Base-by-base conservation (phyloP, 192 early-diverging fungal genomes). In the Coemansia sp. region DNA sequence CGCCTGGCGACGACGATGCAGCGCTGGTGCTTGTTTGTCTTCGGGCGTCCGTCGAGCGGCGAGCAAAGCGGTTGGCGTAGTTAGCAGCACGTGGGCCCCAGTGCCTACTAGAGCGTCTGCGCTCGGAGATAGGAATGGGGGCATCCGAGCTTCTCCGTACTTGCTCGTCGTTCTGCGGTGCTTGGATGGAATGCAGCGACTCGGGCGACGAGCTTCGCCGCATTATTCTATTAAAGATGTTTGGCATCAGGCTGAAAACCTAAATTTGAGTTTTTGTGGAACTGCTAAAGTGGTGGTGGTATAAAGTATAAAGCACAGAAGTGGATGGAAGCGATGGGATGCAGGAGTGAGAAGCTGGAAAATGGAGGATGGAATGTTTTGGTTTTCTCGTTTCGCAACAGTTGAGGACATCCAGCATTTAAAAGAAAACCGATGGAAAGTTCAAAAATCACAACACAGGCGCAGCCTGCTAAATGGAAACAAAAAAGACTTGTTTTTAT, bases 21-120 rank as follows among this genome's bases (percentile, higher is more conserved):
- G 30, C 28, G 53, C 53, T 56, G 28, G 53, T 29, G n/a, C 28
- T 16, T 46, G 70, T 42, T 42, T 35, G 39, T 49, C 40, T 5
- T 13, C 46, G 21, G 18, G n/a, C 26, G 45, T 73, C 72, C 18
- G 64, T 63, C 20, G 77, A 79, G 23, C 66, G 67, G n/a, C 77
- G 64, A 25, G 77, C 72, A n/a, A 63, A 52, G 16, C 65, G 64
- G 57, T 65, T 79, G 57, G 77, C 77, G 34, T 71, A 74, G 12
- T 71, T 68, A 8, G 65, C 58, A 3, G 77, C 77, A 15, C 68
- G 77, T 20, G 71, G 77, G 7, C 77, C 77, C 77, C 77, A 79
- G 71, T 79, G 48, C 34, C 62, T 66, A 39, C 58, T 48, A 6
- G 76, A 79, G 10, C 63, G 46, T 28, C 58, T 33, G n/a, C 35